phyloP scores from a whole-genome alignment of 768 basidiomycete species.

The Auriscalpium microsporum region DNA sequence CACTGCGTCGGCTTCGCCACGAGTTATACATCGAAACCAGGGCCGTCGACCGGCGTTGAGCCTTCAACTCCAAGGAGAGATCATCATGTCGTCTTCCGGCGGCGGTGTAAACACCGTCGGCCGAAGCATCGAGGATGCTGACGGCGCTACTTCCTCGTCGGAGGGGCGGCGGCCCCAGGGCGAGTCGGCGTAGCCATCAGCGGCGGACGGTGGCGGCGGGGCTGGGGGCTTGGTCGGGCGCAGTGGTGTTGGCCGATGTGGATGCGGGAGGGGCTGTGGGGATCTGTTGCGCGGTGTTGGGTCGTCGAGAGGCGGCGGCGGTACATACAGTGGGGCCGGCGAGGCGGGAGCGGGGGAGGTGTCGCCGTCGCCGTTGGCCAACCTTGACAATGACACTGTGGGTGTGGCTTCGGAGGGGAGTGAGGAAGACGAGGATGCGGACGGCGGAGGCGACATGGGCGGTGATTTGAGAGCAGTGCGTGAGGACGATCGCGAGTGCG shows the following conservation, averaged over 20 bases:
- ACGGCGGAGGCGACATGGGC: background rate
- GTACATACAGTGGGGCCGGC: slow-evolving; percentile 14
- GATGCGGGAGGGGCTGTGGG: slow-evolving; percentile 12
- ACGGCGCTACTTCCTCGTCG: background rate
- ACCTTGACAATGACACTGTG: background rate
- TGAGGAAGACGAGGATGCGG: background rate
- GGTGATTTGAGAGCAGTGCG: background rate
- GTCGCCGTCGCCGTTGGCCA: background rate
- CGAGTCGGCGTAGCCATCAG: slow-evolving; percentile 7
- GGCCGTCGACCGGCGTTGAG: background rate
- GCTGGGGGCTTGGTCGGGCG: slow-evolving; percentile 1
- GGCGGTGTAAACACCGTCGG: slow-evolving; percentile 2
- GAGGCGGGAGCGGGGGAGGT: slow-evolving; percentile 4
- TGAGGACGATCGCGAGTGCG: slow-evolving; percentile 3
- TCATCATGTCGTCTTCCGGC: background rate
- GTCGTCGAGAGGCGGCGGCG: slow-evolving; percentile 5
- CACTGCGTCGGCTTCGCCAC: too few species aligned
- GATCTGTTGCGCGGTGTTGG: slow-evolving; percentile 10
- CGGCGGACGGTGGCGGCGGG: slow-evolving; percentile 13
- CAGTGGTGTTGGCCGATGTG: slow-evolving; percentile 8
- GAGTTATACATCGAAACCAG: too few species aligned
- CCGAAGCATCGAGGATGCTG: background rate
- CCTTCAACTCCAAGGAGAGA: slow-evolving; percentile 3
- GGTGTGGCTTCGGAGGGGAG: background rate
- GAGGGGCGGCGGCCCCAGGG: slow-evolving; percentile 6